Evolutionary conservation across 176 grass and related monocot species (phyloP).

Genomic region (Oryza glumipatula): DNA sequence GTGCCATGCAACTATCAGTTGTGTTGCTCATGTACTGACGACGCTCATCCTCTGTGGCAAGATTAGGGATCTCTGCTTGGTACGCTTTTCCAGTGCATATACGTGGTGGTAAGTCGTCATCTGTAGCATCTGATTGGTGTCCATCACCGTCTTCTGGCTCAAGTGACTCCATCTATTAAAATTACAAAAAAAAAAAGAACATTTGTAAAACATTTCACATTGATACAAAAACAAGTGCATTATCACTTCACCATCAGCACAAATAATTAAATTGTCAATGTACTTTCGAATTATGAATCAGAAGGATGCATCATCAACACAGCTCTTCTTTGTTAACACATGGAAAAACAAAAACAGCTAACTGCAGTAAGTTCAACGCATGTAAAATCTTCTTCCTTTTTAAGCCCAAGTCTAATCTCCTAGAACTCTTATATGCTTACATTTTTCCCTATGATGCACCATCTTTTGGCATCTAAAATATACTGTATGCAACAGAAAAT

Average conservation of each 20-base stretch:
- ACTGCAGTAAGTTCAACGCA: conserved; percentile 1
- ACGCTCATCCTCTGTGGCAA: conserved; percentile 45
- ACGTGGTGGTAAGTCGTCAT: conserved; percentile 59
- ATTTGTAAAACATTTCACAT: conserved; percentile 23
- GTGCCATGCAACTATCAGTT: conserved; percentile 11
- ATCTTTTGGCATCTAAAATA: not conserved
- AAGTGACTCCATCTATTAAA: conserved; percentile 51
- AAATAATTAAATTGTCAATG: conserved; percentile 21
- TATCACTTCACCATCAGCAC: conserved; percentile 17
- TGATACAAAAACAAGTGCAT: conserved; percentile 26
- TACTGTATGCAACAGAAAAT: conserved; percentile 21
- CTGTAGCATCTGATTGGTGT: conserved; percentile 46
- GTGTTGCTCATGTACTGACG: conserved; percentile 25
- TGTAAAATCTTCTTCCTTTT: not conserved
- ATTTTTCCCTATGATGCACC: conserved; percentile 24
- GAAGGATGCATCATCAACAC: not conserved
- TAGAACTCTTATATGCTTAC: conserved; percentile 20
- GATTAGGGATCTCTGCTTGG: conserved; percentile 76
- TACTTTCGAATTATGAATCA: conserved; percentile 26
- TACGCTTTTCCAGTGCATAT: conserved; percentile 72
- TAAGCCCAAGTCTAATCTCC: not conserved
- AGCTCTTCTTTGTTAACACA: not conserved
- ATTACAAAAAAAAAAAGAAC: not conserved
- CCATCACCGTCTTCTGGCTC: conserved; percentile 40
- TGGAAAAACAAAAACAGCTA: not conserved